Conservation (phyloP, 306 rosid genomes). For the Fragaria ananassa region DNA sequence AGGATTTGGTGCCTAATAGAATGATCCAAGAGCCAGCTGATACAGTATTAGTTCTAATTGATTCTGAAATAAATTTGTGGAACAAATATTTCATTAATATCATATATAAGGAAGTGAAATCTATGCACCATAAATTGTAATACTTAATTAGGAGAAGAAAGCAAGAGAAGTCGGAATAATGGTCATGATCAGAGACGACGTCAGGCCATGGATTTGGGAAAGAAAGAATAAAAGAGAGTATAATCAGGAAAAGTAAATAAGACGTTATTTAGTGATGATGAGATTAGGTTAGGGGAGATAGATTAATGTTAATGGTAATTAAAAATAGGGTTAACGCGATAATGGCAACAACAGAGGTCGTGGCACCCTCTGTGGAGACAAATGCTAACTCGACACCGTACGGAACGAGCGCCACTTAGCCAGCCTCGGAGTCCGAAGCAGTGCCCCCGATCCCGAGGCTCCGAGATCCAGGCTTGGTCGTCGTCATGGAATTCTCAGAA, state of each 20-base stretch:
- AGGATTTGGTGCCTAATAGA: background rate
- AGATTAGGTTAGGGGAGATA: background rate
- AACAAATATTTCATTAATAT: too few relatives aligned
- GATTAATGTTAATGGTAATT: background rate
- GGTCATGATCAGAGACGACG: slow-evolving; percentile 21
- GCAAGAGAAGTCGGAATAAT: too few relatives aligned
- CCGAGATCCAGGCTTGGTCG: slow-evolving; percentile 32
- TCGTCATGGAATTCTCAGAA: slow-evolving; percentile 29
- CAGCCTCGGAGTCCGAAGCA: slow-evolving; percentile 22
- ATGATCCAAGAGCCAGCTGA: background rate
- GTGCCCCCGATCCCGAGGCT: slow-evolving; percentile 2
- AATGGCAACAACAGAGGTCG: slow-evolving; percentile 53
- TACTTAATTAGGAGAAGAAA: too few relatives aligned
- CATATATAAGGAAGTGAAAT: too few relatives aligned
- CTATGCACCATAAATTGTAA: rapidly evolving
- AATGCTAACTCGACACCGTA: slow-evolving; percentile 7
- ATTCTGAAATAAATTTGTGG: too few relatives aligned
- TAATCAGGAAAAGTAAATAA: background rate
- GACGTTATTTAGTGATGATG: background rate
- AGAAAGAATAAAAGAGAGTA: slow-evolving; percentile 8
- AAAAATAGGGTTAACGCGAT: slow-evolving; percentile 24
- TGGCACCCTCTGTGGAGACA: slow-evolving; percentile 59
- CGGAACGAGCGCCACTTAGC: slow-evolving; percentile 4
- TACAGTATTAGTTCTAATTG: too few relatives aligned
- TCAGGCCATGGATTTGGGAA: background rate